Evolutionary conservation across 2,329 filamentous ascomycete genomes (phyloP).

Genomic region (Diplocarpon mali): DNA sequence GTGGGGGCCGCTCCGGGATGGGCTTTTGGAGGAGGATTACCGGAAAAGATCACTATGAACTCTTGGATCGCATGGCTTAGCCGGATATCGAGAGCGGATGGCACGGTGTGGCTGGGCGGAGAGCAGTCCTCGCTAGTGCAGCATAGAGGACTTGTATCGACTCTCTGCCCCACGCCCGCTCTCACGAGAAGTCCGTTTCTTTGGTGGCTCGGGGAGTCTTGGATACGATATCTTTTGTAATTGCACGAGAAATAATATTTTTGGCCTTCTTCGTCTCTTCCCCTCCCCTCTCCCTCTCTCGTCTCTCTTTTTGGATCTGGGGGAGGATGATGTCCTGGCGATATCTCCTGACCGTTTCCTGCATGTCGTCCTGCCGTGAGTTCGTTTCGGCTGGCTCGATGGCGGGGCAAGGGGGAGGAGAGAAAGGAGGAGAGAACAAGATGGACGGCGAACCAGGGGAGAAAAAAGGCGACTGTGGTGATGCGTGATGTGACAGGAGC

Average conservation of each 20-base stretch:
- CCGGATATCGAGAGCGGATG: not conserved
- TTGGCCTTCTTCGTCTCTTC: no score
- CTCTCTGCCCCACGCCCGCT: not conserved
- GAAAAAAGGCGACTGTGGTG: not conserved
- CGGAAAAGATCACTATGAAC: constrained; percentile 23
- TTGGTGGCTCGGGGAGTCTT: constrained; percentile 28
- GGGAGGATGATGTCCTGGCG: no score
- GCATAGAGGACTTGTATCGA: constrained; percentile 16
- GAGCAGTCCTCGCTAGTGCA: constrained; percentile 24
- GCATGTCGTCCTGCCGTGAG: no score
- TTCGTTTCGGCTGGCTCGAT: not conserved
- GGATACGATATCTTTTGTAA: constrained; percentile 27
- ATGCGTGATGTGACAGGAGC: no score
- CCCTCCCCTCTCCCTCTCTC: no score
- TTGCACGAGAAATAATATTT: not conserved
- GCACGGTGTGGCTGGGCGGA: not conserved
- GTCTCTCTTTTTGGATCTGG: no score
- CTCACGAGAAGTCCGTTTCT: not conserved
- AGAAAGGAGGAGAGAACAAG: not conserved
- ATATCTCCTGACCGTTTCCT: no score
- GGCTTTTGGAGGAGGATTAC: constrained; percentile 21
- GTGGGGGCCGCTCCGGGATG: constrained; percentile 7
- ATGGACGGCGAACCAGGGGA: not conserved
- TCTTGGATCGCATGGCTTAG: constrained; percentile 25
- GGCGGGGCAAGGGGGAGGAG: not conserved